Base-by-base conservation (phyloP, 495 filamentous ascomycete species). In the Talaromyces liani region DNA sequence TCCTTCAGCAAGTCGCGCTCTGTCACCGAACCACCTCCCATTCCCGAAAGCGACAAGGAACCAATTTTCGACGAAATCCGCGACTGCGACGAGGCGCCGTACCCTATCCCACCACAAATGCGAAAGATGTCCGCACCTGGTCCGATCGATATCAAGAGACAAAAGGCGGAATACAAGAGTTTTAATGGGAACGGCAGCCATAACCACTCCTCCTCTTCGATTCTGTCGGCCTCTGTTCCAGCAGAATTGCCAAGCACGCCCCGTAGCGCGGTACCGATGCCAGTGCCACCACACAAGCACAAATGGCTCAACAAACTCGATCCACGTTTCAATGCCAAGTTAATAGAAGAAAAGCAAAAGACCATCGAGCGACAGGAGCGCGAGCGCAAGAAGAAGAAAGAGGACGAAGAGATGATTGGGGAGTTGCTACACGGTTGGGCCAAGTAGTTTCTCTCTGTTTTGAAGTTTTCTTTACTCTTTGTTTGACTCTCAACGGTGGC, bases 261-360 rank as follows among this genome's bases (percentile, higher is more conserved):
- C 10, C 18, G 56, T 58, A 31, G 56, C 56, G 24, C 56, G 16
- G 56, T 58, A 16, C 27, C 31, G 0, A 58, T 58, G 56, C 27
- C 56, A 18, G 31, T 58, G 14, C 56, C 27, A 20, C 60, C 60
- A n/a, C 60, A 62, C 24, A 62, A 53, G 45, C 41, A 54, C 45
- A 62, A 62, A 53, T 62, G 60, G 60, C 39, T 62, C 34, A 62
- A 62, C n/a, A 62, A 62, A 41, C 18, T 62, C 41, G 60, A 62
- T 54, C 60, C 60, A 29, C 60, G 60, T 22, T 62, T 51, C 60
- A 49, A 62, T 33, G 45, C 60, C 45, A 62, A 62, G 29, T 34
- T 62, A 27, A 47, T 62, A 24, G 60, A 62, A 36, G 60, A 62
- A 22, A 45, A 54, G 27, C 10, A 33, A 24, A 49, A 53, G 47